phyloP scores from a whole-genome alignment of 2,329 filamentous ascomycete species.

The Alternaria tenuissima region DNA sequence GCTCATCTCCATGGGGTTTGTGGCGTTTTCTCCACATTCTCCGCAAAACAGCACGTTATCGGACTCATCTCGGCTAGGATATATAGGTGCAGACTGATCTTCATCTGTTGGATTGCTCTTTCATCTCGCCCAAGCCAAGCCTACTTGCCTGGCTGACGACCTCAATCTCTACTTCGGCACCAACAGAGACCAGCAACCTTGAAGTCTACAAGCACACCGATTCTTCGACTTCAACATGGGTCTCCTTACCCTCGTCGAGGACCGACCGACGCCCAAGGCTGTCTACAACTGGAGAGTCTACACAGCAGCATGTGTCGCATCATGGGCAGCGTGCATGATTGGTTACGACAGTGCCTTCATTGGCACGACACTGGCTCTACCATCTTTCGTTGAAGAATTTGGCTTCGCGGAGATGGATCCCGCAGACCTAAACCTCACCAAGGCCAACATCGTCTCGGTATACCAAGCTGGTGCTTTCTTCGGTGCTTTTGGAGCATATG shows the following conservation, averaged over 20 bases:
- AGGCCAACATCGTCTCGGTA: constrained; percentile 79
- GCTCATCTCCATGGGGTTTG: constrained; percentile 26
- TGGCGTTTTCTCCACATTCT: constrained; percentile 34
- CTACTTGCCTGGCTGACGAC: constrained; percentile 8
- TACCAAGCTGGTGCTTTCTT: constrained; percentile 89
- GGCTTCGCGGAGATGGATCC: constrained; percentile 62
- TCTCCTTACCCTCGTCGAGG: constrained; percentile 47
- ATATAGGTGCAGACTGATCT: constrained; percentile 19
- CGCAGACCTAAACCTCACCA: constrained; percentile 65
- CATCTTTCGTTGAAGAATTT: constrained; percentile 75
- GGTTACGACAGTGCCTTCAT: constrained; percentile 79
- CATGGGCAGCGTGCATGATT: constrained; percentile 67
- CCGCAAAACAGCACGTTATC: constrained; percentile 13
- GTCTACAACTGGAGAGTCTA: constrained; percentile 70
- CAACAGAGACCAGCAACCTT: neutral
- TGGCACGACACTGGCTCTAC: constrained; percentile 73
- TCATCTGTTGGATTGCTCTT: constrained; percentile 1
- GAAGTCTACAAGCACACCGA: neutral
- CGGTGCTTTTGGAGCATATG: constrained; percentile 67
- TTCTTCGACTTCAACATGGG: constrained; percentile 36
- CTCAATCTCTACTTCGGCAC: constrained; percentile 2
- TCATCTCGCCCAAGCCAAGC: constrained; percentile 1
- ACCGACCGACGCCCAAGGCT: constrained; percentile 62
- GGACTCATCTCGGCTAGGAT: constrained; percentile 12
- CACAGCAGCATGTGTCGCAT: constrained; percentile 62